Percentiles rank a stretch among this genome's conserved stretches.
These are phyloP conservation scores for Dictyostelium capitatum DNA, from an alignment of 78 protist species.

Conservation along the genomic window DNA sequence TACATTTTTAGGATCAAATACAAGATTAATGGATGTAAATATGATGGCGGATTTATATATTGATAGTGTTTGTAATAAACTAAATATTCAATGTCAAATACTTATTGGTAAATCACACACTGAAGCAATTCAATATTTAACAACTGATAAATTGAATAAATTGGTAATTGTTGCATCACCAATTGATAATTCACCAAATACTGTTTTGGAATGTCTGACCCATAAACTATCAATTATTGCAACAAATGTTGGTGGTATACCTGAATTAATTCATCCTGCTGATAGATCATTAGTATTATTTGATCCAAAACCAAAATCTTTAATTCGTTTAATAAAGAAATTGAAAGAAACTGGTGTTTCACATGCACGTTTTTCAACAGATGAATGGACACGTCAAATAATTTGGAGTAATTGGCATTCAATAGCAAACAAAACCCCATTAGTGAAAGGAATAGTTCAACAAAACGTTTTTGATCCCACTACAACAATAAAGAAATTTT, in stretches of 20 bases:
- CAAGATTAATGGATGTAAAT: conserved; percentile 31
- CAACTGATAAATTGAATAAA: not conserved
- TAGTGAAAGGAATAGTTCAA: too few species aligned
- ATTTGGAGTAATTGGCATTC: conserved; percentile 81
- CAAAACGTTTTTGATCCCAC: not conserved
- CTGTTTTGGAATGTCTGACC: conserved; percentile 62
- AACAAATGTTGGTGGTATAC: conserved; percentile 67
- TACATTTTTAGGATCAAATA: conserved; percentile 63
- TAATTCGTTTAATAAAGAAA: not conserved
- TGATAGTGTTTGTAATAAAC: not conserved
- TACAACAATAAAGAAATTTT: not conserved
- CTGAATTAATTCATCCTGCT: conserved; percentile 53
- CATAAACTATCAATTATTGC: conserved; percentile 49
- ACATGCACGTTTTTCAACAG: conserved; percentile 39
- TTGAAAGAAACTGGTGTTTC: conserved; percentile 20
- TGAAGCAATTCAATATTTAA: conserved; percentile 48
- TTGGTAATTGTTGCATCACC: conserved; percentile 61
- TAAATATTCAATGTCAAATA: conserved; percentile 11
- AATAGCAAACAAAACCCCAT: not conserved
- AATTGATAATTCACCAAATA: conserved; percentile 75
- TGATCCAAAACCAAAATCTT: conserved; percentile 18
- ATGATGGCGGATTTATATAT: conserved; percentile 48
- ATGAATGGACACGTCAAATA: conserved; percentile 47
- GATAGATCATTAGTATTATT: conserved; percentile 32
- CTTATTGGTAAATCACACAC: conserved; percentile 47